Conservation (phyloP, 2,329 filamentous ascomycete genomes). For the Cercospora zeae-maydis region DNA sequence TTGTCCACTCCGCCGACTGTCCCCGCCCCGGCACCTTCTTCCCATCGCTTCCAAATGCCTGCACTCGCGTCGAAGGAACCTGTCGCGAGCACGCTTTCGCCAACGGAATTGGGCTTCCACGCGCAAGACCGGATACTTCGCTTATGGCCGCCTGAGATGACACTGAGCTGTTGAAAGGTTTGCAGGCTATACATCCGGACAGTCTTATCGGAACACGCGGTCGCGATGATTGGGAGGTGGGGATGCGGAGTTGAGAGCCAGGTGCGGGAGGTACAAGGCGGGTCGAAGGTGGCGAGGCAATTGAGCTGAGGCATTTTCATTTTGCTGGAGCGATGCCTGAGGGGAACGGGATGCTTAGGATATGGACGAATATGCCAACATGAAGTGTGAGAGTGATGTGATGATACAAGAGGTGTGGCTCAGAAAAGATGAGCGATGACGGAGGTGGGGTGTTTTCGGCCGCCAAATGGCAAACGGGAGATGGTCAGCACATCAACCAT, state of each 20-base stretch:
- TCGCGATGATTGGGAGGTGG: conserved; percentile 80
- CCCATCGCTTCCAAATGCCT: conserved; percentile 66
- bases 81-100: conserved; percentile 76
- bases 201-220: conserved; percentile 78
- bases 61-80: conserved; percentile 93
- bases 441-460: background rate
- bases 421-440: background rate
- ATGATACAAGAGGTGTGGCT: background rate
- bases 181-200: conserved; percentile 86
- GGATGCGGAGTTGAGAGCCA: conserved; percentile 87
- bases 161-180: conserved; percentile 73
- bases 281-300: conserved; percentile 51
- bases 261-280: conserved; percentile 59
- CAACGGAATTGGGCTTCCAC: conserved; percentile 72
- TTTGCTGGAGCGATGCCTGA: background rate
- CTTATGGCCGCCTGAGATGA: conserved; percentile 81
- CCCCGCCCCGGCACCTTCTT: conserved; percentile 43
- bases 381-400: too few relatives aligned
- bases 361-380: too few relatives aligned
- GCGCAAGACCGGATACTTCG: conserved; percentile 80
- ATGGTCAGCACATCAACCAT: conserved; percentile 5
- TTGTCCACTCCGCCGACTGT: conserved; percentile 9
- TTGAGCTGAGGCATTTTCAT: conserved; percentile 38
- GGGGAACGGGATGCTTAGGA: background rate
- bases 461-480: background rate